Percentiles rank a stretch among this genome's conserved stretches.
These are phyloP conservation scores for Trichoderma virens DNA, from an alignment of 495 filamentous ascomycete genomes.

Conservation along the genomic window DNA sequence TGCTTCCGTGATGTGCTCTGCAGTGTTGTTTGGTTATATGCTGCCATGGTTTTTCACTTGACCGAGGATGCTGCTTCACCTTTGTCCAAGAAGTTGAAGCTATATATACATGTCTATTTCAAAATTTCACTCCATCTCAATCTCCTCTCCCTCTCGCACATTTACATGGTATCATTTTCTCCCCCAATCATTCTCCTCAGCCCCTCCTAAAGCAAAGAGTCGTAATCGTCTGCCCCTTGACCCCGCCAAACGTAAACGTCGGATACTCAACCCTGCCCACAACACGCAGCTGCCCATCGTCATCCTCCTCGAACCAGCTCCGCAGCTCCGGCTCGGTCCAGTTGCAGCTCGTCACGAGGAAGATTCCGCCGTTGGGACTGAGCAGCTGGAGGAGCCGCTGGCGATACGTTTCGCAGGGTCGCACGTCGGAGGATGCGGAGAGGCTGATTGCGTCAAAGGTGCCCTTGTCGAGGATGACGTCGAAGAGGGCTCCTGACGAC, in stretches of 20 bases:
- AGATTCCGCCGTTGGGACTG: constrained; percentile 52
- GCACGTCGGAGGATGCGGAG: constrained; percentile 26
- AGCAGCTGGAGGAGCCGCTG: constrained; percentile 56
- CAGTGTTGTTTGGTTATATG: too few relatives aligned
- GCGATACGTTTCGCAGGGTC: constrained; percentile 67
- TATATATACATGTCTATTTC: background rate
- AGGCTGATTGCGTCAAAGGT: constrained; percentile 92
- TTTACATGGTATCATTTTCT: too few relatives aligned
- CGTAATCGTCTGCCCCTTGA: constrained; percentile 76
- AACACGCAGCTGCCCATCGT: constrained; percentile 28
- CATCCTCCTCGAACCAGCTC: constrained; percentile 55
- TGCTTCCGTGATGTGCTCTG: too few relatives aligned
- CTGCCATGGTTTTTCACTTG: too few relatives aligned
- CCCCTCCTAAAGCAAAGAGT: constrained; percentile 65
- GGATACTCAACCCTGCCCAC: constrained; percentile 67
- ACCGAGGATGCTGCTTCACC: too few relatives aligned
- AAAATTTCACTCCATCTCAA: background rate
- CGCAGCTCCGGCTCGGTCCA: constrained; percentile 89
- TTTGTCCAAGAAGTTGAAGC: background rate
- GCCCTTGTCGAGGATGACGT: constrained; percentile 90
- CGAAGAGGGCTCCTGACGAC: constrained; percentile 47
- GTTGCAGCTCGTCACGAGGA: constrained; percentile 91
- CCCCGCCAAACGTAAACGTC: constrained; percentile 76
- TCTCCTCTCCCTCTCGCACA: background rate
- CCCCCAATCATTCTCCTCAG: background rate